Evolutionary conservation across 75 land plant species (phyloP).

Genomic region (Gnetum montanum): DNA sequence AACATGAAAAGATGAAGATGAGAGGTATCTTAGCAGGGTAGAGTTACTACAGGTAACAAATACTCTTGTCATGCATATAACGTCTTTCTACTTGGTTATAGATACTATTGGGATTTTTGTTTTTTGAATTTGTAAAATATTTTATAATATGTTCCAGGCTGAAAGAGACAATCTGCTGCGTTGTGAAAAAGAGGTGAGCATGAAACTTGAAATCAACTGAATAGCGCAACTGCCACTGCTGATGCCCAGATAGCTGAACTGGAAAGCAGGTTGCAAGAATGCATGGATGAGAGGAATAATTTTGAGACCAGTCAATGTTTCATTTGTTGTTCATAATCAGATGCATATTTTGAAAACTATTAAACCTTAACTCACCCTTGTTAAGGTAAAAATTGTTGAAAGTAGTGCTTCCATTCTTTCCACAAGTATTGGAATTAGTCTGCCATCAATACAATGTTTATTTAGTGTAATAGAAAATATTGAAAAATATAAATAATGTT

Average conservation of each 20-base stretch:
- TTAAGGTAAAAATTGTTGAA: too few species aligned
- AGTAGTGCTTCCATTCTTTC: too few species aligned
- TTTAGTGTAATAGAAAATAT: too few species aligned
- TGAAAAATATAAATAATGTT: too few species aligned
- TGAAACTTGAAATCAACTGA: constrained; percentile 63
- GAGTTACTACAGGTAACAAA: constrained; percentile 59
- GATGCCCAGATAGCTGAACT: constrained; percentile 55
- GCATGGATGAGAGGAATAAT: constrained; percentile 54
- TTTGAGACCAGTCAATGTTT: constrained; percentile 59
- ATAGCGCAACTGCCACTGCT: constrained; percentile 24
- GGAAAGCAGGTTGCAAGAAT: constrained; percentile 56
- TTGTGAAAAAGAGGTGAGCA: constrained; percentile 59
- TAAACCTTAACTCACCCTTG: too few species aligned
- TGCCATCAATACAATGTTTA: too few species aligned
- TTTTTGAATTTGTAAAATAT: neutral
- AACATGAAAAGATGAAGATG: constrained; percentile 64
- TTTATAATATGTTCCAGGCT: constrained; percentile 22
- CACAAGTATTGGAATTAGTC: too few species aligned
- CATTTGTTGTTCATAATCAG: too few species aligned
- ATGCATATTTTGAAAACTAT: too few species aligned
- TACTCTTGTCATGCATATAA: neutral
- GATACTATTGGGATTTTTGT: neutral
- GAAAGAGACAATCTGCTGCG: constrained; percentile 47
- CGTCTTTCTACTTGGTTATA: neutral
- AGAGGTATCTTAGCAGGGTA: constrained; percentile 41